Percentiles rank a stretch among this genome's conserved stretches.
Conservation (phyloP, 805 yeast genomes). For the Nematodospora valgi region DNA sequence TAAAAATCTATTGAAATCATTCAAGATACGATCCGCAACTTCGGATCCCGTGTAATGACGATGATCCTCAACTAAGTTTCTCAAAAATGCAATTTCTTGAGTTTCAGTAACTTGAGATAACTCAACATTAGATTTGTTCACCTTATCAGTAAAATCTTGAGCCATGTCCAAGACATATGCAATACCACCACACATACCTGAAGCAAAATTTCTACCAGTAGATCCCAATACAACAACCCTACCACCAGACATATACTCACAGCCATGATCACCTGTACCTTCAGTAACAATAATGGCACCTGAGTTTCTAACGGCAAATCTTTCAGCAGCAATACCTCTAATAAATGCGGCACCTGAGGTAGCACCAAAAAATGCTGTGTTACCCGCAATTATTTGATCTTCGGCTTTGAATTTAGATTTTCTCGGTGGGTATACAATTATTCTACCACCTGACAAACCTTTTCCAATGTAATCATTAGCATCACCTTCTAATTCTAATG, state of each 20-base stretch:
- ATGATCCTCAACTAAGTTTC: slow-evolving; percentile 92
- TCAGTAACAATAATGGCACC: slow-evolving; percentile 97
- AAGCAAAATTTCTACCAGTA: slow-evolving; percentile 91
- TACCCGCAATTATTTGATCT: slow-evolving; percentile 94
- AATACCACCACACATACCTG: slow-evolving; percentile 99
- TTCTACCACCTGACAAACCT: slow-evolving; percentile 93
- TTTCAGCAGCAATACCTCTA: slow-evolving; percentile 97
- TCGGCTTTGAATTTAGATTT: slow-evolving; percentile 84
- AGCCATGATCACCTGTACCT: slow-evolving; percentile 98
- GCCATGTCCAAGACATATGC: slow-evolving; percentile 95
- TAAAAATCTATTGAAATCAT: slow-evolving; percentile 82
- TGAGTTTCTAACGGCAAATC: slow-evolving; percentile 97
- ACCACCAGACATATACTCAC: slow-evolving; percentile 99
- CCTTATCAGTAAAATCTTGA: slow-evolving; percentile 75
- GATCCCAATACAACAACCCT: slow-evolving; percentile 89
- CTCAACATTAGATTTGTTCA: slow-evolving; percentile 80
- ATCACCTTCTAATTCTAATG: slow-evolving; percentile 94
- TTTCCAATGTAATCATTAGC: slow-evolving; percentile 98
- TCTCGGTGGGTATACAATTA: slow-evolving; percentile 88
- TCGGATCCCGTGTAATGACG: slow-evolving; percentile 92
- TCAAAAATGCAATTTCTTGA: slow-evolving; percentile 86
- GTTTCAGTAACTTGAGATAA: slow-evolving; percentile 77
- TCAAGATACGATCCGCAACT: slow-evolving; percentile 77
- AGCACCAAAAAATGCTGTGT: slow-evolving; percentile 97
- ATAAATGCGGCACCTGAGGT: slow-evolving; percentile 92